Base-by-base conservation (phyloP, 129 eudicot species). In the Flaveria linearis region DNA sequence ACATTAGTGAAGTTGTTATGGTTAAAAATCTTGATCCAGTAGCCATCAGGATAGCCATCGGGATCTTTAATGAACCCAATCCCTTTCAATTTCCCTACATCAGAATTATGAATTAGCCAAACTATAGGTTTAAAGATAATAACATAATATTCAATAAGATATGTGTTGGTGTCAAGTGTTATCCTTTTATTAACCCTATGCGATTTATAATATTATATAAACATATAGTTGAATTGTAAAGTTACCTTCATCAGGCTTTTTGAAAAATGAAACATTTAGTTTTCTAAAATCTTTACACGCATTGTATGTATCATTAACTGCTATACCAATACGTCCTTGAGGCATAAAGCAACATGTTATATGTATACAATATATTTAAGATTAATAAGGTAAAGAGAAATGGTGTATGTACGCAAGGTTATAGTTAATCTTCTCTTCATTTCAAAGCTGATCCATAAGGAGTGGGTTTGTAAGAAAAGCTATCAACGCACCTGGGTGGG, bases 61-160 rank as follows among this genome's bases (percentile, higher is more conserved):
- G 99, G 99, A 87, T 94, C 99, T 87, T 89, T 89, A 23, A 94
- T 86, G 83, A 94, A 94, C 1, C 96, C 97, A 69, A 94, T 81
- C 41, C 92, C 97, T 78, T 89, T 91, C 80, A 94, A 80, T 82
- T 87, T 91, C 30, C 99, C 99, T 91, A 84, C 56, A 87, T 17
- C 36, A 67, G 72, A 78, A 18, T 50, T 28, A 15, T 4, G 4
- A 30, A 71, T 77, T 23, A 68, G 60, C 68, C 30, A 77, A 77
- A 23, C 36, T 15, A 41, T 17, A 53, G 10, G 65, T 47, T 1
- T 43, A 36, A 69, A 25, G 60, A 17, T 23, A 2, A 41, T 47
- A 47, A 47, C 16, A 9, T 47, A 47, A 7, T 8, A 41, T 41
- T 41, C 10, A 41, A 41, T 41, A 41, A 0, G 33, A 28, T 2